Evolutionary conservation across 208 protist species (phyloP).

Genomic region (Lotmaria passim): DNA sequence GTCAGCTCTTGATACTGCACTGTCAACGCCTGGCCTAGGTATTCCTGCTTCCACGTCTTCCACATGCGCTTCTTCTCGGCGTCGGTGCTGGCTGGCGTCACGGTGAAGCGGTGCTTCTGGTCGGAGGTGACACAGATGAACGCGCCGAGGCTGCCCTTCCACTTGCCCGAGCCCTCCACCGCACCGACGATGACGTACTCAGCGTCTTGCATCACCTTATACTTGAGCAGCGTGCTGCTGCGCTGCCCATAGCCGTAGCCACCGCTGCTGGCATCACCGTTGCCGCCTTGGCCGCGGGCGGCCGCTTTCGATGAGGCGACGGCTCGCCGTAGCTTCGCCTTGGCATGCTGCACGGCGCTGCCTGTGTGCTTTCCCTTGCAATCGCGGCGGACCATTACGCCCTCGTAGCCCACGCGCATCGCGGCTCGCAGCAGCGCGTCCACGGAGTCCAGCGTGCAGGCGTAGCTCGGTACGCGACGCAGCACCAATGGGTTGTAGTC

Average conservation of each 20-base stretch:
- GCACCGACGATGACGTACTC: slow-evolving; percentile 88
- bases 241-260: slow-evolving; percentile 86
- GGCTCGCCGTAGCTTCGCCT: slow-evolving; percentile 2
- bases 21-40: slow-evolving; percentile 85
- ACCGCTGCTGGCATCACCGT: slow-evolving; percentile 7
- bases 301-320: neutral
- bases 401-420: slow-evolving; percentile 83
- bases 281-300: neutral
- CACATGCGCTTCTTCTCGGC: slow-evolving; percentile 75
- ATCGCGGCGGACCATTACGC: slow-evolving; percentile 83
- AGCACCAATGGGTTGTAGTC: slow-evolving; percentile 43
- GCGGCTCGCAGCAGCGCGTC: slow-evolving; percentile 45
- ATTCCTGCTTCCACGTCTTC: slow-evolving; percentile 52
- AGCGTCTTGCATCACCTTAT: slow-evolving; percentile 89
- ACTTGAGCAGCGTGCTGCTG: slow-evolving; percentile 84
- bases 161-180: slow-evolving; percentile 86
- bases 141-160: slow-evolving; percentile 78
- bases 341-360: slow-evolving; percentile 2
- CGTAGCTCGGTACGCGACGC: slow-evolving; percentile 54
- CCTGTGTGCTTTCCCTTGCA: neutral
- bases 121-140: slow-evolving; percentile 77
- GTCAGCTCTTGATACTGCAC: slow-evolving; percentile 90
- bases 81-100: slow-evolving; percentile 80
- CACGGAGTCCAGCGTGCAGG: slow-evolving; percentile 40
- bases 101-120: slow-evolving; percentile 67